phyloP scores from a whole-genome alignment of 1,284 basidiomycete genomes.

The Ustilago cynodontis region DNA sequence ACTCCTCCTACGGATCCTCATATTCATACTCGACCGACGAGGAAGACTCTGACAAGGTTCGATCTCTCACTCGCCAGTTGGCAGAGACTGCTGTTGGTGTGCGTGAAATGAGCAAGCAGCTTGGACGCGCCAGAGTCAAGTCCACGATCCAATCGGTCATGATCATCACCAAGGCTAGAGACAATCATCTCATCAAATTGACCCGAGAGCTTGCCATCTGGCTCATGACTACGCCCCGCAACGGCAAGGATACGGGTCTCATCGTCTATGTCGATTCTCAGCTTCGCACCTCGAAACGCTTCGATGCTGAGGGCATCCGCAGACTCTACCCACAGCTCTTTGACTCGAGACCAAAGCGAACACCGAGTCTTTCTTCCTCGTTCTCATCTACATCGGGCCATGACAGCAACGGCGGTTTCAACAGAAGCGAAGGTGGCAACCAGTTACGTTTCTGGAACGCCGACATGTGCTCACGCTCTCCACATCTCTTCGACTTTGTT shows the following conservation, averaged over 20 bases:
- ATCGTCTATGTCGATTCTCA: slow-evolving; percentile 89
- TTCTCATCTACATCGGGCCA: slow-evolving; percentile 36
- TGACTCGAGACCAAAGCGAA: slow-evolving; percentile 69
- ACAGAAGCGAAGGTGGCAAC: slow-evolving; percentile 74
- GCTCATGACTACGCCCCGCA: slow-evolving; percentile 64
- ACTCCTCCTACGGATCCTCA: slow-evolving; percentile 39
- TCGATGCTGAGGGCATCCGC: slow-evolving; percentile 90
- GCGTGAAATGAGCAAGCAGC: slow-evolving; percentile 97
- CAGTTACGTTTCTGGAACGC: slow-evolving; percentile 97
- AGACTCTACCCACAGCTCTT: slow-evolving; percentile 90
- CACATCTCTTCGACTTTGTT: slow-evolving; percentile 97
- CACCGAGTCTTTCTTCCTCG: slow-evolving; percentile 40
- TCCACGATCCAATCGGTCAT: slow-evolving; percentile 92
- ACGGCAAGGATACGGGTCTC: slow-evolving; percentile 58
- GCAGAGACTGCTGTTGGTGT: slow-evolving; percentile 97
- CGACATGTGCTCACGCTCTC: slow-evolving; percentile 90
- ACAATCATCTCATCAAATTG: slow-evolving; percentile 94
- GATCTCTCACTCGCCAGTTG: slow-evolving; percentile 83
- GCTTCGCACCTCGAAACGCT: slow-evolving; percentile 88
- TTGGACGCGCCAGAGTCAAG: slow-evolving; percentile 91
- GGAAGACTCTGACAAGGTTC: slow-evolving; percentile 76
- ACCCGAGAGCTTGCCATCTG: slow-evolving; percentile 86
- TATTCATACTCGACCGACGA: slow-evolving; percentile 72
- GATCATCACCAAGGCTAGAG: slow-evolving; percentile 97
- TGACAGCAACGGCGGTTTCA: slow-evolving; percentile 35